A percentile compares a stretch with the other conserved stretches of the same genome.
Evolutionary conservation across 1,284 basidiomycete species (phyloP).

Genomic region (Trichosporon faecale): DNA sequence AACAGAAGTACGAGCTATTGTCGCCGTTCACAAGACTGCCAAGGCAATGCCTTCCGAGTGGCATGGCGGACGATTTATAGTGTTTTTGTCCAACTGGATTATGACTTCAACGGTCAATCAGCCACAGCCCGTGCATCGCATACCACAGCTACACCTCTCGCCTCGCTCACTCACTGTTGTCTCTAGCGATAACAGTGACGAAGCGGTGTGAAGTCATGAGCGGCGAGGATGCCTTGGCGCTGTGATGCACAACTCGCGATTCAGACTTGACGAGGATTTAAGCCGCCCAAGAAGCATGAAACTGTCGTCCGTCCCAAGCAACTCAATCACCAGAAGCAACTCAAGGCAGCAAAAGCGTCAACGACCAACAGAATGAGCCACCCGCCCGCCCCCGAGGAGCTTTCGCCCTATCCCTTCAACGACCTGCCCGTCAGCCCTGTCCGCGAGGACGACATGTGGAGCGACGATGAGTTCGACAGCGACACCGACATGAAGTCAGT

Average conservation of each 20-base stretch:
- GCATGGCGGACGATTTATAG: no score
- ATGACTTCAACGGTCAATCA: background rate
- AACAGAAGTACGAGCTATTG: background rate
- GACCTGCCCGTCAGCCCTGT: no score
- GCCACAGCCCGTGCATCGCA: background rate
- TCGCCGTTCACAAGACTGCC: background rate
- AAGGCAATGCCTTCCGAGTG: background rate
- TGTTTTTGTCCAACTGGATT: background rate
- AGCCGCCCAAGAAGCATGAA: background rate
- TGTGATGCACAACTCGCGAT: background rate
- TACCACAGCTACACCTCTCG: no score
- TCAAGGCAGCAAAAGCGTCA: no score
- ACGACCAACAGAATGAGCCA: no score
- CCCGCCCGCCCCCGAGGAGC: no score
- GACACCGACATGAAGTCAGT: no score
- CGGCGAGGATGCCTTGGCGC: background rate
- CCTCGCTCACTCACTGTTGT: background rate
- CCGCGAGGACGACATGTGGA: no score
- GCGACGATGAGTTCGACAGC: no score
- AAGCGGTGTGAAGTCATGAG: background rate
- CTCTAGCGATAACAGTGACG: background rate
- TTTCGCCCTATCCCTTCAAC: no score
- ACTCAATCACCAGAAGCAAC: no score
- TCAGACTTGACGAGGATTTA: background rate
- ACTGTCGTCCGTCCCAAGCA: no score